Evolutionary conservation across 139 green algal genomes (phyloP), one percentile per base, ranked within the genome.

Genomic region (Choricystis sp.): DNA sequence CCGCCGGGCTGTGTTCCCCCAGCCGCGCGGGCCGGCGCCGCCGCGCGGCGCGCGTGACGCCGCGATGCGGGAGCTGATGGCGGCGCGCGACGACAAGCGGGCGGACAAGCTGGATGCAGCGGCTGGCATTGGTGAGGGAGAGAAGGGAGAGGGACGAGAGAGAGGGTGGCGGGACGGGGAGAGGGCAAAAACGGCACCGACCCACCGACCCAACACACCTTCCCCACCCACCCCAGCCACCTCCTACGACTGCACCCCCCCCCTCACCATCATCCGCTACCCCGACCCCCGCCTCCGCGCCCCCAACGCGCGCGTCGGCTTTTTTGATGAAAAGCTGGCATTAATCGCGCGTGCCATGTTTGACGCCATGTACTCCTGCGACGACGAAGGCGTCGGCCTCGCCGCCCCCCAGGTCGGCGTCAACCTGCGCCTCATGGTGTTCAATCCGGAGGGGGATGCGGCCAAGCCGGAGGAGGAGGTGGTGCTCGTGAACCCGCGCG

Each of bases 381-480:
- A 49, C 16, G 26, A 3, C 19, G 23, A 26, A 28, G 94, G 94
- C n/a, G 89, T 98, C 19, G 94, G 94, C 0, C 75, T 99, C 55
- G 89, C 94, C 3, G 94, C 94, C 2, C 94, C 94, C 0, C 84
- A 95, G 69, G 91, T 99, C 4, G 94, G 94, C 14, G 86, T 98
- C 26, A 98, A 98, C 73, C 71, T 96, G 22, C 83, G 82, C 31
- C 72, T 99, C 24, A 97, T 98, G 93, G 91, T 98, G 49, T 98
- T 94, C 75, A 99, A 98, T 69, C 84, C 86, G 21, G 58, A 60
- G 48, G 86, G 85, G 2, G 67, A 83, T 60, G 69, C 49, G 79
- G 65, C 68, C 75, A 71, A 61, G 63, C 21, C 27, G 27, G 26
- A 55, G 66, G 77, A 80, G 31, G 88, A 99, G 74, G 71, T 80